Evolutionary conservation across 257 asterid species (phyloP), one percentile per base, ranked within the genome.

Genomic region (Jasminum sambac): DNA sequence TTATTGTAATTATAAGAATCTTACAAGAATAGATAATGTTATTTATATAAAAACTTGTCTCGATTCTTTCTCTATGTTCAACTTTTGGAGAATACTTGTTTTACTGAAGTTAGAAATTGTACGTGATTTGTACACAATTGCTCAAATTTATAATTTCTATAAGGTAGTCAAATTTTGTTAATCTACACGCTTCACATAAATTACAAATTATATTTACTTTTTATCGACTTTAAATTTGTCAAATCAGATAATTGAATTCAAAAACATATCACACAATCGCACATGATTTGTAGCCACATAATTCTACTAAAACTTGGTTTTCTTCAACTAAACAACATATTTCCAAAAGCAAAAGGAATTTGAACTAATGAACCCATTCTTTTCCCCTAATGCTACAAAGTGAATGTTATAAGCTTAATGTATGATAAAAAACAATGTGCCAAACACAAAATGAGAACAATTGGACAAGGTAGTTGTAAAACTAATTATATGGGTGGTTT

Each of bases 321-420:
- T 55, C 34, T 10, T 23, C 34, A 55, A 6, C 59, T 50, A 17
- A 8, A 50, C 59, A 50, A 55, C 62, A 19, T 23, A 19, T 23
- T 55, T 14, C 36, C 42, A 46, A 24, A 43, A 34, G 24, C 65
- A 68, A 74, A 37, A 68, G 59, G 69, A 59, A 60, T 61, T 66
- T 26, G 52, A 19, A 12, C 12, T 26, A 50, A 24, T 21, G 12
- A 21, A 21, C 1, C 25, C 12, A 10, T 55, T 52, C 36, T 55
- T 55, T 21, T 5, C 0, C 62, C 62, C 62, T 24, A 55, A 23
- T 55, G 21, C 62, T 19, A 55, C 62, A 23, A 23, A 55, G 36
- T 9, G 62, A 55, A 23, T 11, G 26, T 55, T 8, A 52, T 55
- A 13, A 11, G 36, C 21, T 55, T 55, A 9, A 8, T 8, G 34